Percentiles rank a stretch among this genome's conserved stretches.
phyloP scores from a whole-genome alignment of 129 eudicot genomes.

The Tagetes erecta region DNA sequence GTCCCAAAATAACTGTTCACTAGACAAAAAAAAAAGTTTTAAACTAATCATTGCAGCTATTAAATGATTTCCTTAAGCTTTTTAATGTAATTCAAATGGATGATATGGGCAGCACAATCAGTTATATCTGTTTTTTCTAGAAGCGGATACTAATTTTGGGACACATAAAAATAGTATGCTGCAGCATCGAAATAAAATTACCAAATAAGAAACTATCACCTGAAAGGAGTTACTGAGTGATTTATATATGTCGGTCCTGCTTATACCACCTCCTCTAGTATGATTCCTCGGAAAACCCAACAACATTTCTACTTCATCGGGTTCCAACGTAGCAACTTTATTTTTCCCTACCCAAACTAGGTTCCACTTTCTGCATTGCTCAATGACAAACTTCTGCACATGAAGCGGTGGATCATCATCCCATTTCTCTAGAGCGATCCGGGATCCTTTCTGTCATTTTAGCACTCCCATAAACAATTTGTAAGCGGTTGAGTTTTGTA shows the following conservation, averaged over 20 bases:
- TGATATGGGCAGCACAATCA: background rate
- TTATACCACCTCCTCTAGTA: conserved; percentile 90
- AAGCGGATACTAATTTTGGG: background rate
- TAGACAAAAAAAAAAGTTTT: background rate
- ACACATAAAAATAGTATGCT: background rate
- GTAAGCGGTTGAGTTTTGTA: conserved; percentile 74
- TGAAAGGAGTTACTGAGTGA: conserved; percentile 93
- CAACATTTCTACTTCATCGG: conserved; percentile 79
- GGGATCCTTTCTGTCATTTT: conserved; percentile 56
- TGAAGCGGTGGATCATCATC: conserved; percentile 48
- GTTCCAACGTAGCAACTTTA: conserved; percentile 81
- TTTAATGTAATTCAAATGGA: background rate
- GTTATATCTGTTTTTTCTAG: background rate
- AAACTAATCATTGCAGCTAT: too few species aligned
- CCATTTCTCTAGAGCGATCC: conserved; percentile 62
- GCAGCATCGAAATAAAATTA: background rate
- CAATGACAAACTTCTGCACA: conserved; percentile 56
- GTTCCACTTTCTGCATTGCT: conserved; percentile 84
- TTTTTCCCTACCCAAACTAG: conserved; percentile 92
- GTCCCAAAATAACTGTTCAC: background rate
- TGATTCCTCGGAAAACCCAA: conserved; percentile 88
- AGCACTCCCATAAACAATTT: conserved; percentile 69
- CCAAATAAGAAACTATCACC: conserved; percentile 43
- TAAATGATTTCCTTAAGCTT: too few species aligned
- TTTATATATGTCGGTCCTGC: conserved; percentile 80